A percentile compares a stretch with the other conserved stretches of the same genome.
Conservation (phyloP, 2,329 filamentous ascomycete genomes). For the Fusarium sp. region DNA sequence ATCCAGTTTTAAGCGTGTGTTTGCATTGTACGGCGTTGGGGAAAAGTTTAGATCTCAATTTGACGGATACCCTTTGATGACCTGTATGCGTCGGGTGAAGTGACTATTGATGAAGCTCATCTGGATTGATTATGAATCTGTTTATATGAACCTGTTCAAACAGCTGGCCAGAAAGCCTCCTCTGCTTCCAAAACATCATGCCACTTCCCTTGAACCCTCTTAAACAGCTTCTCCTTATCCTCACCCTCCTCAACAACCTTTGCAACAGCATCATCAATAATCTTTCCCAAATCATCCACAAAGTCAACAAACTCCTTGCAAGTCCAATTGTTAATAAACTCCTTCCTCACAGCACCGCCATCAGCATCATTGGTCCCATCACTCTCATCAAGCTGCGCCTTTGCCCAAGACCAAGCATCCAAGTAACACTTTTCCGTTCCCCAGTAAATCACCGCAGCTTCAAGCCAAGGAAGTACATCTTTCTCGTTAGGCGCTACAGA, state of each 20-base stretch:
- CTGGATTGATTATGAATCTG: too few relatives aligned
- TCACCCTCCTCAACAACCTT: conserved; percentile 52
- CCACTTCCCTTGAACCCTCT: conserved; percentile 58
- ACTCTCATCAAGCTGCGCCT: conserved; percentile 48
- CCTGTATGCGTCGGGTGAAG: not conserved
- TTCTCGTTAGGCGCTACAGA: conserved; percentile 61
- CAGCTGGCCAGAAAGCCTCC: conserved; percentile 66
- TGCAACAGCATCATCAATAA: conserved; percentile 66
- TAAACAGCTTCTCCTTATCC: conserved; percentile 48
- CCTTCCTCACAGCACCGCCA: conserved; percentile 70
- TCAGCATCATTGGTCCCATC: conserved; percentile 62
- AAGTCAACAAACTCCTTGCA: conserved; percentile 69
- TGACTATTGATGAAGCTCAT: not conserved
- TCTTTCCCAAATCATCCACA: conserved; percentile 63
- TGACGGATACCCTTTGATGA: conserved; percentile 39
- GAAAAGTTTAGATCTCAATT: conserved; percentile 40
- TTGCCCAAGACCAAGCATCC: conserved; percentile 67
- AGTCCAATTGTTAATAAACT: conserved; percentile 78
- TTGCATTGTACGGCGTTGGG: conserved; percentile 50
- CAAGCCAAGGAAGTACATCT: conserved; percentile 62
- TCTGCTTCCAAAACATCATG: conserved; percentile 66
- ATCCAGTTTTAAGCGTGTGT: conserved; percentile 70
- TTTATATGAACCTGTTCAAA: not conserved
- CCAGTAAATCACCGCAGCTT: conserved; percentile 80
- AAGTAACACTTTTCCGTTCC: conserved; percentile 76